Evolutionary conservation across 2,329 filamentous ascomycete species (phyloP), one percentile per base, ranked within the genome.

Genomic region (Amylocarpus encephaloides): DNA sequence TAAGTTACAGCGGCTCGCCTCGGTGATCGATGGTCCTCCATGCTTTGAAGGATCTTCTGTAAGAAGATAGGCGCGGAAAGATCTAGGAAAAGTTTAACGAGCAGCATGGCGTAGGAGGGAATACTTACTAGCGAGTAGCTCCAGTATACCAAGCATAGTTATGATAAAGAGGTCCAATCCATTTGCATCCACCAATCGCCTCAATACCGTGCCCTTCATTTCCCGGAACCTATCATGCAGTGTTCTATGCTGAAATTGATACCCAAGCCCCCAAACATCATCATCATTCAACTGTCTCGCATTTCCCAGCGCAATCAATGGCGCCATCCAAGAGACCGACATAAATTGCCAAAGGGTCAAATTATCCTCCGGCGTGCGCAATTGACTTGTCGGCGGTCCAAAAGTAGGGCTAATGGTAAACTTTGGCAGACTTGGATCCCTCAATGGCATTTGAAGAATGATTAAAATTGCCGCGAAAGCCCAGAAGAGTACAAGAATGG

Each of bases 261-360:
- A 86, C 0, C 83, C 82, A 0, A 95, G 70, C 35, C 77, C 72
- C 90, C 90, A 95, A 1, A 95, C 85, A 63, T 95, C 88, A 34
- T 84, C 78, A 35, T 90, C 83, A 33, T 89, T 71, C 7, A 95
- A 71, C 58, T 89, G 84, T 36, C 81, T 74, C 29, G 73, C 71
- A 38, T 73, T 77, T 1, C 85, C 88, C 19, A 82, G 67, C 1
- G 72, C 70, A 11, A 94, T 88, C 6, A 95, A 69, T 0, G 89
- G 85, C 0, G 73, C 72, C 70, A 95, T 84, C 90, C 90, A 95
- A 0, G 80, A 86, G 26, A 95, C 85, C 5, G 80, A 84, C 79
- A 92, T 86, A 69, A 88, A 95, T 58, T 91, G 86, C 78, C 88
- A 90, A 1, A 91, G 72, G 0, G 77, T 86, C 19, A 95, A 66